Conservation (phyloP, 495 filamentous ascomycete species). For the Penicillium odoratum region DNA sequence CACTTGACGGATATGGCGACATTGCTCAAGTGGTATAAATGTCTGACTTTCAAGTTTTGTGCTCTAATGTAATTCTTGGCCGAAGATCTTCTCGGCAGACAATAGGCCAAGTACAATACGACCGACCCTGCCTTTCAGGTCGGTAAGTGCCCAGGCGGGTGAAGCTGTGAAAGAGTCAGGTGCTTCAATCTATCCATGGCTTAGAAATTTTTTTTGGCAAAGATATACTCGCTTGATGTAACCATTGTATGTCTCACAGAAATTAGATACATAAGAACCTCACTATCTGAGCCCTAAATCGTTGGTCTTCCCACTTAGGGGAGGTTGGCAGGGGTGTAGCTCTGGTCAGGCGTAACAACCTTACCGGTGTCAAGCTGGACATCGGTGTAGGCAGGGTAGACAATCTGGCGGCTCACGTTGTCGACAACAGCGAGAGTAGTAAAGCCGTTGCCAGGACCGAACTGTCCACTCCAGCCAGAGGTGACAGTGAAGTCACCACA, state of each 20-base stretch:
- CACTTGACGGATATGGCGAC: no score
- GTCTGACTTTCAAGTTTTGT: no score
- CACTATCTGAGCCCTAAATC: neutral
- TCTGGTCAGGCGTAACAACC: constrained; percentile 54
- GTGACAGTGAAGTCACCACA: constrained; percentile 54
- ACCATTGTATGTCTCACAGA: neutral
- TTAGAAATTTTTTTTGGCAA: neutral
- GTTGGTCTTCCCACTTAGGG: constrained; percentile 14
- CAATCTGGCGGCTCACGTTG: constrained; percentile 37
- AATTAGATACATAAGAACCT: neutral
- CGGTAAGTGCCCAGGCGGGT: no score
- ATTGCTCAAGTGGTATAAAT: no score
- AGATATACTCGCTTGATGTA: constrained; percentile 37
- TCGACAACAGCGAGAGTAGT: constrained; percentile 53
- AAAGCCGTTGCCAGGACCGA: constrained; percentile 53
- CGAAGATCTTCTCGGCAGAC: no score
- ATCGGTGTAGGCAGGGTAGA: constrained; percentile 53
- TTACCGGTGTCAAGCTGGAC: constrained; percentile 42
- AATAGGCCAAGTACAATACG: no score
- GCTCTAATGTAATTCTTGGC: no score
- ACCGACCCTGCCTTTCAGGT: no score
- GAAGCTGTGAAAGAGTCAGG: no score
- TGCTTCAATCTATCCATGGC: neutral
- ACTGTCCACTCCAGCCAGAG: constrained; percentile 57
- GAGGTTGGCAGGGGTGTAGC: constrained; percentile 48